Base-by-base conservation (phyloP, 305 asterid genomes). In the Fraxinus floribunda region DNA sequence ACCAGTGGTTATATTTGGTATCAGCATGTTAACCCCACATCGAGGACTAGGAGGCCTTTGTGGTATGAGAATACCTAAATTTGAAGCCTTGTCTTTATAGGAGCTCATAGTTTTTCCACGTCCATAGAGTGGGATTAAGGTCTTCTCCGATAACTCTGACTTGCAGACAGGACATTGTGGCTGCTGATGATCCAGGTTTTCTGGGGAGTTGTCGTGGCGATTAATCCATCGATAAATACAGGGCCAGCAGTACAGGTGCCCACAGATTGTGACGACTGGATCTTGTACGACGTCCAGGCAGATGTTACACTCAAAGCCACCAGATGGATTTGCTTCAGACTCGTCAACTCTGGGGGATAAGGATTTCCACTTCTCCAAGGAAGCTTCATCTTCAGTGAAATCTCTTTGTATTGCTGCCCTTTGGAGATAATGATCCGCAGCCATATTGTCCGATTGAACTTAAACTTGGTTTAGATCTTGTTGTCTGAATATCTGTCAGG, bases 111-210 rank as follows among this genome's bases (percentile, higher is more conserved):
- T 26, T 15, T 78, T 87, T 78, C 96, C 94, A 38, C 92, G 90
- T 38, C 97, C 97, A 18, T 91, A 94, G 57, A 94, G 94, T 22
- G 98, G 98, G 74, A 94, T 89, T 1, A 94, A 38, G 7, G 88
- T 85, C 81, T 88, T 89, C 15, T 87, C 83, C 0, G 98, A 89
- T 24, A 91, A 88, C 72, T 85, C 86, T 1, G 84, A 82, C 88
- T 93, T 93, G 91, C 98, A 94, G 66, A 94, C 95, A 1, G 98
- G 98, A 52, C 98, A 94, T 62, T 88, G 88, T 0, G 96, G 88
- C 26, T 60, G 83, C 15, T 82, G 89, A 22, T 62, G 82, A 1
- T 83, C 87, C 1, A 84, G 77, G 64, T 84, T 66, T 24, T 88
- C 89, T 0, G 84, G 39, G 73, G 86, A 78, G 34, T 77, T 20